Conservation (phyloP, 257 asterid species). For the Solanum verrucosum region DNA sequence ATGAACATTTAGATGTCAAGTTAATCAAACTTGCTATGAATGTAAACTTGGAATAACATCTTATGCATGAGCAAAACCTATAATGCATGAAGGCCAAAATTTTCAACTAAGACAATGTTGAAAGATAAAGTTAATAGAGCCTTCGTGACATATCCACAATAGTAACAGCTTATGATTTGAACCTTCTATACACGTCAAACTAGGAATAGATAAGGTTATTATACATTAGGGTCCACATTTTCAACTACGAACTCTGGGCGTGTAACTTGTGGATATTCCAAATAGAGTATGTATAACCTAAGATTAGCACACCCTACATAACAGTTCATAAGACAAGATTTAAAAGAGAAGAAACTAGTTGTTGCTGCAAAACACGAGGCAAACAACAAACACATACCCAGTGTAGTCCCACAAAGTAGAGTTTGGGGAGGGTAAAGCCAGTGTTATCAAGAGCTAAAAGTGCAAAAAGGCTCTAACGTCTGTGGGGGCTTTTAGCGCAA, state of each 20-base stretch:
- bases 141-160: neutral
- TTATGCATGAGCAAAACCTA: neutral
- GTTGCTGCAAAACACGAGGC: neutral
- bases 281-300: neutral
- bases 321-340: neutral
- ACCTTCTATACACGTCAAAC: neutral
- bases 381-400: neutral
- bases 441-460: neutral
- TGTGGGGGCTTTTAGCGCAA: neutral
- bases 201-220: neutral
- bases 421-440: neutral
- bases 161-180: neutral
- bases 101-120: neutral
- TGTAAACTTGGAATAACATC: neutral
- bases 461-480: neutral
- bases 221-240: neutral
- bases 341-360: neutral
- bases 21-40: neutral
- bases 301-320: neutral
- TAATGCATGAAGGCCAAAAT: neutral
- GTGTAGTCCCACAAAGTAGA: neutral
- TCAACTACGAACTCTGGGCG: neutral
- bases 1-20: neutral
- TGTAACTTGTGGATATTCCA: neutral
- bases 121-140: neutral